Evolutionary conservation across 2,329 filamentous ascomycete species (phyloP).

Genomic region (Aspergillus aculeatus): DNA sequence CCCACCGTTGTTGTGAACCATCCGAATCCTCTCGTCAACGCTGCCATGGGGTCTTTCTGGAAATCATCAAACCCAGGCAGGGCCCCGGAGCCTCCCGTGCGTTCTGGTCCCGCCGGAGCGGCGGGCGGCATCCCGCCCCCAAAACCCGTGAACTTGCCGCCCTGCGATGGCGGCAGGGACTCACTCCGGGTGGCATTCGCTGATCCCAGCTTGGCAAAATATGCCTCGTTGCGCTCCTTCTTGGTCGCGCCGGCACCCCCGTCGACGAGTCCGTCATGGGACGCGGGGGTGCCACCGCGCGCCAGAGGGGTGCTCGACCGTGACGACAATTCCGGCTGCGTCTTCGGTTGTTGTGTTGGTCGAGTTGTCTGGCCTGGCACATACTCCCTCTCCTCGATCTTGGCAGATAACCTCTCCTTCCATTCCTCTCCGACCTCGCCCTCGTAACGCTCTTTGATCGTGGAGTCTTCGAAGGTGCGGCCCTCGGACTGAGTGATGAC

Average conservation of each 20-base stretch:
- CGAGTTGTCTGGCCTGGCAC: constrained; percentile 64
- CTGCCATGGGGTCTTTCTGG: constrained; percentile 84
- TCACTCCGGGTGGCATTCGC: constrained; percentile 77
- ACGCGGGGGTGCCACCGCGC: constrained; percentile 25
- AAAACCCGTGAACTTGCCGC: constrained; percentile 89
- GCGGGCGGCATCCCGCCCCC: constrained; percentile 69
- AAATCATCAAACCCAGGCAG: constrained; percentile 76
- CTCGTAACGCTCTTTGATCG: constrained; percentile 86
- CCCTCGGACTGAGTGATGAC: constrained; percentile 65
- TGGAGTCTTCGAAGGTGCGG: constrained; percentile 77
- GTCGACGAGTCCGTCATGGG: constrained; percentile 25
- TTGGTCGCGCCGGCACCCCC: constrained; percentile 45
- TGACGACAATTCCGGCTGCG: constrained; percentile 32
- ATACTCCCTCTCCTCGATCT: constrained; percentile 85
- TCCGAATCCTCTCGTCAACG: constrained; percentile 86
- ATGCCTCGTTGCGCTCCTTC: constrained; percentile 74
- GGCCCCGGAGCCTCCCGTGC: constrained; percentile 1
- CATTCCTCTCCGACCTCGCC: constrained; percentile 90
- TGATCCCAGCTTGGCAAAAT: constrained; percentile 80
- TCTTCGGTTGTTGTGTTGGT: constrained; percentile 40
- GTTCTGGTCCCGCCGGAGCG: constrained; percentile 30
- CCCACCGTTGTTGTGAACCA: constrained; percentile 88
- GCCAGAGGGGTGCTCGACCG: constrained; percentile 29
- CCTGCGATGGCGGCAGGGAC: constrained; percentile 77
- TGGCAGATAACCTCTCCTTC: constrained; percentile 84